phyloP scores from a whole-genome alignment of 1,284 basidiomycete genomes.

The Ceratobasidium papillatum region DNA sequence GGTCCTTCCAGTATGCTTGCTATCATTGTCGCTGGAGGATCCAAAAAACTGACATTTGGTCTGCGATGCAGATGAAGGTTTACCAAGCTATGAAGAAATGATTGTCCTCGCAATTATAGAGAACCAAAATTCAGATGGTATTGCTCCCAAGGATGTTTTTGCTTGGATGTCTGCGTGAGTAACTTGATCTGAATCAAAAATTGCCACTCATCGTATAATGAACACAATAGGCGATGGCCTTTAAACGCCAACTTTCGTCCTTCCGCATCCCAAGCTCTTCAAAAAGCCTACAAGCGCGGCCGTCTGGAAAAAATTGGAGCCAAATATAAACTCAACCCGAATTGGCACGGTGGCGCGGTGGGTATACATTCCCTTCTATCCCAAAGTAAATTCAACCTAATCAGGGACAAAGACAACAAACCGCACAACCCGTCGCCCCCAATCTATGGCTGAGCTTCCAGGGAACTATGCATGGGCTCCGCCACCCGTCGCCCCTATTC shows the following conservation, averaged over 20 bases:
- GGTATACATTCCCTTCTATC: slow-evolving; percentile 48
- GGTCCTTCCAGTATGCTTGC: slow-evolving; percentile 23
- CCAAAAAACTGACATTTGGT: not conserved
- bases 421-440: slow-evolving; percentile 35
- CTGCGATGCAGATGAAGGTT: slow-evolving; percentile 53
- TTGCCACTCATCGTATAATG: not conserved
- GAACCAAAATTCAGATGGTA: slow-evolving; percentile 67
- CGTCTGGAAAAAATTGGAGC: slow-evolving; percentile 72
- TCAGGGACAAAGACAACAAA: slow-evolving; percentile 12
- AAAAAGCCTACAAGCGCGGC: slow-evolving; percentile 80
- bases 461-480: slow-evolving; percentile 38
- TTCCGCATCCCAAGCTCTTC: slow-evolving; percentile 81
- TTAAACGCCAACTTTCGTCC: slow-evolving; percentile 84
- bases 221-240: slow-evolving; percentile 64
- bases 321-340: slow-evolving; percentile 73
- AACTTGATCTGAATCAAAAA: not conserved
- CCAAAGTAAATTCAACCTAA: not conserved
- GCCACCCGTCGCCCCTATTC: slow-evolving; percentile 33
- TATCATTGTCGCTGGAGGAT: not conserved
- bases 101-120: slow-evolving; percentile 77
- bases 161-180: slow-evolving; percentile 65
- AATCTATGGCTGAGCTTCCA: slow-evolving; percentile 37
- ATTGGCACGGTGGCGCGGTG: slow-evolving; percentile 82
- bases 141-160: slow-evolving; percentile 79
- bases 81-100: slow-evolving; percentile 88